Conservation (phyloP, 257 asterid genomes). For the Przewalskia tangutica region DNA sequence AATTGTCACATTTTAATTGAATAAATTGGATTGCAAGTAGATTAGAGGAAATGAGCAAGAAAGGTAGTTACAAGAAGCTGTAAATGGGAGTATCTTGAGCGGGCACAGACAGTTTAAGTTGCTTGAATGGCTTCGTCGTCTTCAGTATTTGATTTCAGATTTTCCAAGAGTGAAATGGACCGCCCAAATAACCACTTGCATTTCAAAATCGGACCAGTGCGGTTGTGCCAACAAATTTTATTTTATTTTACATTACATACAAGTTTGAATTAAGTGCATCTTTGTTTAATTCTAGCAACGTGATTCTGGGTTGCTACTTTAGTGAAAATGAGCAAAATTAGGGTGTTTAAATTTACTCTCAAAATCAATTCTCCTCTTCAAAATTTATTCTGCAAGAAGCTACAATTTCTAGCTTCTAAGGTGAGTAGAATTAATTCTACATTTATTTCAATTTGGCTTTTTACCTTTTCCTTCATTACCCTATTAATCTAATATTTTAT, state of each 20-base stretch:
- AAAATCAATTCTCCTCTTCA: too few relatives aligned
- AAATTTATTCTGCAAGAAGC: too few relatives aligned
- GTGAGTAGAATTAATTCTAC: too few relatives aligned
- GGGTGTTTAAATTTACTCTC: too few relatives aligned
- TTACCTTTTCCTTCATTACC: too few relatives aligned
- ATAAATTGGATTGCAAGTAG: not conserved
- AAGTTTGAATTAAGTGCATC: not conserved
- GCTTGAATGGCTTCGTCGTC: slow-evolving; percentile 73
- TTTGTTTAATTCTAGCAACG: too few relatives aligned
- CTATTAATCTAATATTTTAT: too few relatives aligned
- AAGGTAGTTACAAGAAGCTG: slow-evolving; percentile 43
- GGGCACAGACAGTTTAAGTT: slow-evolving; percentile 84
- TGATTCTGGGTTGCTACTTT: too few relatives aligned
- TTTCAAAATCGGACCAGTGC: not conserved
- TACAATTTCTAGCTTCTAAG: too few relatives aligned
- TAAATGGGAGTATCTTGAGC: slow-evolving; percentile 70
- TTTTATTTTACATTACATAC: not conserved
- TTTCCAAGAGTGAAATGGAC: not conserved
- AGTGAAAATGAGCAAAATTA: too few relatives aligned
- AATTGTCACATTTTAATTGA: not conserved
- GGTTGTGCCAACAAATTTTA: not conserved
- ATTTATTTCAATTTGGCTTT: too few relatives aligned
- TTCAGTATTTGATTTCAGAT: slow-evolving; percentile 33
- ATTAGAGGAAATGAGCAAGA: not conserved
- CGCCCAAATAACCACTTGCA: not conserved